These are phyloP conservation scores for Pseudozyma thailandica DNA, from an alignment of 1,284 basidiomycete genomes.

Conservation along the genomic window DNA sequence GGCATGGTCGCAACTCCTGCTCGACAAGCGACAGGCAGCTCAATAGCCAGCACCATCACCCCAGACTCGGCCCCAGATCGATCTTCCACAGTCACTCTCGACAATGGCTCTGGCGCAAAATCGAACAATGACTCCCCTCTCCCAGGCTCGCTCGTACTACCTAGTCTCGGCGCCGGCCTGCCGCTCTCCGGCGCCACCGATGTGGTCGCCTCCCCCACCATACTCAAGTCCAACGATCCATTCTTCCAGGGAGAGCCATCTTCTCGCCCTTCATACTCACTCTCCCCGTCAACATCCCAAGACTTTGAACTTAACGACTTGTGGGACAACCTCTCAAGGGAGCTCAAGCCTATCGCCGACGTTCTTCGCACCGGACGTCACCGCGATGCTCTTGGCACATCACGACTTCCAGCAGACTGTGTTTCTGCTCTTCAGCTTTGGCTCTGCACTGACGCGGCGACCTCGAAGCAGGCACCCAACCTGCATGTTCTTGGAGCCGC, in stretches of 20 bases:
- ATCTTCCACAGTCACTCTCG: conserved; percentile 23
- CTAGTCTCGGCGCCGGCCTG: conserved; percentile 14
- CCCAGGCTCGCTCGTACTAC: conserved; percentile 11
- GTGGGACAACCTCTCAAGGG: conserved; percentile 37
- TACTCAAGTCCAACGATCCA: conserved; percentile 27
- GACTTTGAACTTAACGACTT: conserved; percentile 43
- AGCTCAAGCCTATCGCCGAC: conserved; percentile 53
- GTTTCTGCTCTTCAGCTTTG: conserved; percentile 42
- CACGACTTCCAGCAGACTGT: conserved; percentile 29
- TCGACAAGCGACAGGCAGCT: conserved; percentile 37
- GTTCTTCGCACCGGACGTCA: conserved; percentile 44
- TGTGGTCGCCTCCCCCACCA: conserved; percentile 38
- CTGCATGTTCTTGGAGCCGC: conserved; percentile 33
- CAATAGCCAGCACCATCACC: conserved; percentile 49
- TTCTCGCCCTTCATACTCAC: conserved; percentile 15
- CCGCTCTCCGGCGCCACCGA: conserved; percentile 4
- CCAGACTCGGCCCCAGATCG: conserved; percentile 30
- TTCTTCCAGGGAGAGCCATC: conserved; percentile 19
- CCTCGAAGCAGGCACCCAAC: conserved; percentile 22
- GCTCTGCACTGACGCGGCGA: conserved; percentile 21
- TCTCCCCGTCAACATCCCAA: conserved; percentile 34
- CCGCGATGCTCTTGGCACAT: conserved; percentile 33
- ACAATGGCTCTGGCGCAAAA: conserved; percentile 3
- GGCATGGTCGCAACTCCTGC: not conserved
- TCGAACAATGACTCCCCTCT: not conserved